Conservation (phyloP, 176 grass and related monocot genomes). For the Raddia distichophylla region DNA sequence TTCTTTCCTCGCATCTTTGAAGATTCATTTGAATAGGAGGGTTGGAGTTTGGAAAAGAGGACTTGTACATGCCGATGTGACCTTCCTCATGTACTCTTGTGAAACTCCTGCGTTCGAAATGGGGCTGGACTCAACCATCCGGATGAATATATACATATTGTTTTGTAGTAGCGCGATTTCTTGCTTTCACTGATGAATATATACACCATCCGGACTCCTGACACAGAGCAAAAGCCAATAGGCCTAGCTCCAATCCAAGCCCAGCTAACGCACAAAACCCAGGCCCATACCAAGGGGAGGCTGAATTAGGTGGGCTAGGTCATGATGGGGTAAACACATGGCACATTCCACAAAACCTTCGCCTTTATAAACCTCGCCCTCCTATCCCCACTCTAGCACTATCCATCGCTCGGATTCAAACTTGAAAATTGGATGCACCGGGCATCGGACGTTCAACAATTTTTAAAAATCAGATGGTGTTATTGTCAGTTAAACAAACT, state of each 20-base stretch:
- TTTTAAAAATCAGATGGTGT: too few relatives aligned
- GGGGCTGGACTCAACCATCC: not conserved
- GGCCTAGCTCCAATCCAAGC: not conserved
- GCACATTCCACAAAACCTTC: not conserved
- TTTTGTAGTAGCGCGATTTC: not conserved
- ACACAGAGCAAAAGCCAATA: not conserved
- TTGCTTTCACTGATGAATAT: too few relatives aligned
- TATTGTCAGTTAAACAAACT: too few relatives aligned
- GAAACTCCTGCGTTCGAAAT: not conserved
- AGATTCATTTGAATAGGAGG: not conserved
- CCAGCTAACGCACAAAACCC: not conserved
- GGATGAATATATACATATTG: too few relatives aligned
- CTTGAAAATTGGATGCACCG: not conserved
- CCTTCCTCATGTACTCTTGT: not conserved
- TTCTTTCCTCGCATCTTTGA: not conserved
- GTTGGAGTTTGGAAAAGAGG: not conserved
- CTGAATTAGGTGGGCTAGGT: not conserved
- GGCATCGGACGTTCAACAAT: too few relatives aligned
- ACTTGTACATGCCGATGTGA: not conserved
- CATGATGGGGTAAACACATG: not conserved
- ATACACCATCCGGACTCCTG: not conserved
- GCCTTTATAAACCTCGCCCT: not conserved
- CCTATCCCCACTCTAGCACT: not conserved
- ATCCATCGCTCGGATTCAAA: conserved; percentile 17
- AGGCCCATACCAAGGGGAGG: not conserved